Conservation (phyloP, 176 grass and related monocot genomes). For the Leersia perrieri region DNA sequence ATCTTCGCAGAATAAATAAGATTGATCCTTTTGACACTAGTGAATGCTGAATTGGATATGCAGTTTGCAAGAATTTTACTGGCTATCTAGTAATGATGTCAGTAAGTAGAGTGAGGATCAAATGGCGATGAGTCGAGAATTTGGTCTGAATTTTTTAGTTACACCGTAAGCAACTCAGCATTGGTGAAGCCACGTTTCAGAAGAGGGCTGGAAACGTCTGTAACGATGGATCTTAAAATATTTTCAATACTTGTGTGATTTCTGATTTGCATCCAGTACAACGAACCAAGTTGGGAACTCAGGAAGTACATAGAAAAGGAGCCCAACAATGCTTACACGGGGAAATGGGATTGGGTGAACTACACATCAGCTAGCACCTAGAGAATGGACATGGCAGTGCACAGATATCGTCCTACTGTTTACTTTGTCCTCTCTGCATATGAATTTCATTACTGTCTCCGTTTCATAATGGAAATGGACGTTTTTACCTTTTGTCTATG, state of each 20-base stretch:
- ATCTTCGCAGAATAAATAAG: constrained; percentile 15
- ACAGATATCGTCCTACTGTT: background rate
- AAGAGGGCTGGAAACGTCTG: background rate
- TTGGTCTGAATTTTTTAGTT: background rate
- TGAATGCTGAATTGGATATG: background rate
- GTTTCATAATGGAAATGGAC: no score
- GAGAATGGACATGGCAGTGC: background rate
- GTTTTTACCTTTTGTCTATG: no score
- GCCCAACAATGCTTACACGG: background rate
- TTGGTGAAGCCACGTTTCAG: background rate
- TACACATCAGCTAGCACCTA: constrained; percentile 11
- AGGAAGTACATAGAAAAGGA: background rate
- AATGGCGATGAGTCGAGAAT: background rate
- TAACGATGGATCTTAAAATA: background rate
- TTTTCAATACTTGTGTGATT: no score
- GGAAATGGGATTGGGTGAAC: background rate
- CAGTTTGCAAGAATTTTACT: background rate
- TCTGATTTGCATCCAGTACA: background rate
- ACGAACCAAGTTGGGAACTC: background rate
- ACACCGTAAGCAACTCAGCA: no score
- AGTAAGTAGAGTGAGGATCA: background rate
- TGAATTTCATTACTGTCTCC: no score
- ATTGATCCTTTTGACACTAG: background rate
- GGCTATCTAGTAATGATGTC: background rate
- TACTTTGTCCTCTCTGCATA: background rate